Percentiles rank a stretch among this genome's conserved stretches.
Evolutionary conservation across 257 asterid species (phyloP).

Genomic region (Solanum sejunctum): DNA sequence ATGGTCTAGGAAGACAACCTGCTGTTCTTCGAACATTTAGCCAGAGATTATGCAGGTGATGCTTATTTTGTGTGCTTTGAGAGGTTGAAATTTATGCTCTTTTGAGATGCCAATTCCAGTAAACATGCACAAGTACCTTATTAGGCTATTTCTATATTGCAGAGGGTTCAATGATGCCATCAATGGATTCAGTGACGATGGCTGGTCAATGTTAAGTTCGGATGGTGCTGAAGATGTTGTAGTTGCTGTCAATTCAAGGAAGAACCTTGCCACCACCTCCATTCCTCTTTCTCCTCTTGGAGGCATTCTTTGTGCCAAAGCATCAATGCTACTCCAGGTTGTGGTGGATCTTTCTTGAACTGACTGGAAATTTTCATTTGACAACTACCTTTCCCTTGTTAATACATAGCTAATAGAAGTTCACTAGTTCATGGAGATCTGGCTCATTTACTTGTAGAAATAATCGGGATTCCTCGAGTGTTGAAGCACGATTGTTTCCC

Average conservation of each 20-base stretch:
- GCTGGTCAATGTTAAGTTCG: constrained; percentile 73
- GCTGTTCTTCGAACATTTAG: constrained; percentile 91
- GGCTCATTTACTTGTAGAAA: not conserved
- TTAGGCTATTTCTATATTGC: constrained; percentile 4
- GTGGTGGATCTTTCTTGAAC: not conserved
- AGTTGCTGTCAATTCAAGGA: constrained; percentile 54
- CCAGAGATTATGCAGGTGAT: constrained; percentile 88
- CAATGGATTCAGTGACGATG: constrained; percentile 85
- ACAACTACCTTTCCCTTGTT: not conserved
- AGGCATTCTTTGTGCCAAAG: constrained; percentile 88
- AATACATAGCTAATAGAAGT: not conserved
- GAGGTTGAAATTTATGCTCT: not conserved
- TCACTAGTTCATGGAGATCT: not conserved
- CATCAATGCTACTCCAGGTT: constrained; percentile 97
- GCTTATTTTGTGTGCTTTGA: not conserved
- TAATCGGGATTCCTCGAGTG: not conserved
- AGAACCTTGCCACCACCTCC: constrained; percentile 29
- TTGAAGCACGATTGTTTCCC: not conserved
- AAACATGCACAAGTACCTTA: not conserved
- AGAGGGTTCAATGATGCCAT: constrained; percentile 97
- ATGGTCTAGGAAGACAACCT: constrained; percentile 90
- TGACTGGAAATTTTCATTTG: not conserved
- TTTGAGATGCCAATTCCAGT: not conserved
- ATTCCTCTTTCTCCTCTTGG: constrained; percentile 46
- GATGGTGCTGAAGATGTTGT: constrained; percentile 84